Percentiles rank a stretch among this genome's conserved stretches.
Evolutionary conservation across 2,329 filamentous ascomycete species (phyloP).

Genomic region (Microdochium paspali): DNA sequence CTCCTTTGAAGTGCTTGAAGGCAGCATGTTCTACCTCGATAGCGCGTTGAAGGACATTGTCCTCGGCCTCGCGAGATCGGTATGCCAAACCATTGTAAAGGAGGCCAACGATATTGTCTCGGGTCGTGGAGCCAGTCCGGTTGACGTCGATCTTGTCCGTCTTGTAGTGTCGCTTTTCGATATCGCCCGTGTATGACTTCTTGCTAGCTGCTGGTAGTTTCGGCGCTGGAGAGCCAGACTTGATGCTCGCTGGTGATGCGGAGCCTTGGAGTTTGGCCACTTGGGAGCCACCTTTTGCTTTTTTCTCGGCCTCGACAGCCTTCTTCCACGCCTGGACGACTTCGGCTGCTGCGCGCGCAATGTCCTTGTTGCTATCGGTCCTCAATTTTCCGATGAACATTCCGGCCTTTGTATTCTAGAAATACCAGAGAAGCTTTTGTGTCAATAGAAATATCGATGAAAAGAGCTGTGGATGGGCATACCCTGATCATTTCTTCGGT

Average conservation of each 20-base stretch:
- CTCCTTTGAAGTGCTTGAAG: conserved; percentile 58
- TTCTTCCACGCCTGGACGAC: conserved; percentile 85
- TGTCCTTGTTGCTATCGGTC: conserved; percentile 70
- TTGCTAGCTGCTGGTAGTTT: conserved; percentile 42
- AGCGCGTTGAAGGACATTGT: conserved; percentile 61
- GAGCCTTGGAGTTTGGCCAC: conserved; percentile 38
- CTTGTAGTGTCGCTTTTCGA: conserved; percentile 73
- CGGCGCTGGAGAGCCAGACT: conserved; percentile 22
- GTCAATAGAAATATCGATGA: conserved; percentile 3
- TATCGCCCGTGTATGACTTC: conserved; percentile 49
- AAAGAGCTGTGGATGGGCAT: conserved; percentile 20
- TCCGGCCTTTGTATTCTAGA: conserved; percentile 75
- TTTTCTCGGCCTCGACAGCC: conserved; percentile 59
- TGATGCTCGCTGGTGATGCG: conserved; percentile 37
- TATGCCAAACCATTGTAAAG: conserved; percentile 84
- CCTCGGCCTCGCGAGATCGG: conserved; percentile 60
- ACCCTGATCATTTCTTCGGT: conserved; percentile 85
- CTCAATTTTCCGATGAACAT: conserved; percentile 77
- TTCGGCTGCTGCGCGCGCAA: conserved; percentile 67
- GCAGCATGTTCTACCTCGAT: conserved; percentile 80
- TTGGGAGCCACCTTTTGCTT: conserved; percentile 31
- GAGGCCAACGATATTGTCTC: conserved; percentile 81
- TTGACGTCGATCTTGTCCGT: conserved; percentile 72
- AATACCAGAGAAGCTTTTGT: neutral
- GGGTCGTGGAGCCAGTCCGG: conserved; percentile 62